These are phyloP conservation scores for Mucor lusitanicus DNA, from an alignment of 371 early-diverging fungal genomes.

Conservation along the genomic window DNA sequence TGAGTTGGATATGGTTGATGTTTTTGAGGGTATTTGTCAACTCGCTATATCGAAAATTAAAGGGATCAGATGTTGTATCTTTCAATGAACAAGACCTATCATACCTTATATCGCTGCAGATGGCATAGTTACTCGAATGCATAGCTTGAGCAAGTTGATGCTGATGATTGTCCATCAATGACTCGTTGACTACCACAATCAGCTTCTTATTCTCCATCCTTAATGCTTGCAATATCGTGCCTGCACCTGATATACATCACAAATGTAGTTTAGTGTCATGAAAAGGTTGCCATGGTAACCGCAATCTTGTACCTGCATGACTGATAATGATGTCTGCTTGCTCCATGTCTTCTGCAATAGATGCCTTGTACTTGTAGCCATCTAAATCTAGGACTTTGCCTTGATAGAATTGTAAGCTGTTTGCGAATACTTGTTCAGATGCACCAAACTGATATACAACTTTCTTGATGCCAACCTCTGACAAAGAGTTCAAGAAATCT, in stretches of 20 bases:
- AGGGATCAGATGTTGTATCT: neutral
- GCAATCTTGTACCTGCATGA: slow-evolving; percentile 67
- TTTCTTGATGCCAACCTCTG: slow-evolving; percentile 24
- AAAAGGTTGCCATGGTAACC: neutral
- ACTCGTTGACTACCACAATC: slow-evolving; percentile 76
- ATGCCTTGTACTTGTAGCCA: slow-evolving; percentile 66
- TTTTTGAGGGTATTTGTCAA: slow-evolving; percentile 18
- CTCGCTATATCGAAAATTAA: slow-evolving; percentile 5
- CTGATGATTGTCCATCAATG: slow-evolving; percentile 90
- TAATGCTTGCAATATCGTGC: slow-evolving; percentile 81
- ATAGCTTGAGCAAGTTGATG: slow-evolving; percentile 78
- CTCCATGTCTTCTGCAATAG: slow-evolving; percentile 56
- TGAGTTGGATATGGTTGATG: neutral
- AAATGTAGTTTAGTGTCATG: neutral
- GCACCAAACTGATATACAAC: slow-evolving; percentile 80
- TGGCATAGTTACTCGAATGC: slow-evolving; percentile 53
- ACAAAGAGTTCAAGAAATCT: slow-evolving; percentile 51
- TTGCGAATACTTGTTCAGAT: slow-evolving; percentile 32
- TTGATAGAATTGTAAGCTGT: slow-evolving; percentile 16
- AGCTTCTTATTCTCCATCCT: slow-evolving; percentile 58
- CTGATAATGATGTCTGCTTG: slow-evolving; percentile 68
- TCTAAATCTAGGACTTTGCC: slow-evolving; percentile 28
- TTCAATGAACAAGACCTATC: neutral
- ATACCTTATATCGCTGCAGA: slow-evolving; percentile 50
- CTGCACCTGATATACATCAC: slow-evolving; percentile 54